Base-by-base conservation (phyloP, 2,329 filamentous ascomycete genomes). In the Basipetospora chlamydospora region DNA sequence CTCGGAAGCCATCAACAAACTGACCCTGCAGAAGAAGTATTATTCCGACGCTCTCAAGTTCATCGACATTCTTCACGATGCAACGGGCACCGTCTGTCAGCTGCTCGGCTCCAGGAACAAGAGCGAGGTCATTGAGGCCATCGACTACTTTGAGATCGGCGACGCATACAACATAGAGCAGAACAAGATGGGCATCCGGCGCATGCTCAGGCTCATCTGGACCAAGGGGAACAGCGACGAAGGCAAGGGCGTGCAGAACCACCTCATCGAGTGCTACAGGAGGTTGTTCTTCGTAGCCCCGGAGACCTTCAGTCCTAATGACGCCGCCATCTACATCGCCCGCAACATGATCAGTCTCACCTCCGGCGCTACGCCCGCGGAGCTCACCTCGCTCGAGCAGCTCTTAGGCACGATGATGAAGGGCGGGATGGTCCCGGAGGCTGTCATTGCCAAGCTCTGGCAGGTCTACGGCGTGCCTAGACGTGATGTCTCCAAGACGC, bases 171-270 rank as follows among this genome's bases (percentile, higher is more conserved):
- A 92, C 55, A 80, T 98, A 40, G 83, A 95, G 55, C 84, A 90
- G 46, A 86, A 92, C 51, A 87, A 93, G 55, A 62, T 80, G 26
- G 90, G 92, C 39, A 96, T 98, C 50, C 75, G 88, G 41, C 80
- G 86, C 39, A 98, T 98, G 90, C 68, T 98, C 43, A 79, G 88
- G 37, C 67, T 98, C 15, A 98, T 98, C 55, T 98, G 90, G 90
- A 98, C 90, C 44, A 98, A 98, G 60, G 88, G 90, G 47, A 98
- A 96, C 59, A 96, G 86, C 49, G 90, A 98, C 50, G 92, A 98
- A 65, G 90, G 92, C 49, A 98, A 96, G 60, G 90, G 90, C 39
- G 87, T 98, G 2, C 92, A 98, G 54, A 83, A 82, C 2, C 90
- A 98, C 57, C 68, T 98, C 21, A 94, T 98, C 45, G 90, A 98